Evolutionary conservation across 2,329 filamentous ascomycete species (phyloP).

Genomic region (Xenoacremonium recifei): DNA sequence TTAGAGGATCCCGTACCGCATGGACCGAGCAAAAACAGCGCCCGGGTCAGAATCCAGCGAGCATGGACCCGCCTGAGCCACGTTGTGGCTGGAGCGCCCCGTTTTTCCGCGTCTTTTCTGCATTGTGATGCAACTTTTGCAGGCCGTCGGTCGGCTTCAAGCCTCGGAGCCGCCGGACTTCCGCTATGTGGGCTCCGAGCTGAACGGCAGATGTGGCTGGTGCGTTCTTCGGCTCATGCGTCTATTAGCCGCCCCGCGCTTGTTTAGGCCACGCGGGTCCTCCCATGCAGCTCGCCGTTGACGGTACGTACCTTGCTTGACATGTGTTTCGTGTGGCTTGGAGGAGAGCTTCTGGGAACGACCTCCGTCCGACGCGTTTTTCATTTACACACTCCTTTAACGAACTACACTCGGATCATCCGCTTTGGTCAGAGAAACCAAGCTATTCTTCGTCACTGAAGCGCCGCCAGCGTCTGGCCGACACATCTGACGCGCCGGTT

Average conservation of each 20-base stretch:
- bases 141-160: constrained; percentile 23
- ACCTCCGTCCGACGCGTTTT: background rate
- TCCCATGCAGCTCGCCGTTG: background rate
- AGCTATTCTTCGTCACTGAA: too few species aligned
- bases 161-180: constrained; percentile 31
- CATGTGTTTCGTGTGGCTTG: background rate
- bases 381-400: background rate
- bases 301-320: background rate
- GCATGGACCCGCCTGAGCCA: constrained; percentile 10
- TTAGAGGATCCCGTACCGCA: background rate
- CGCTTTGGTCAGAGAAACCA: too few species aligned
- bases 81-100: constrained; percentile 18
- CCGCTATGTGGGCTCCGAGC: constrained; percentile 17
- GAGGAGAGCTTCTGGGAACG: background rate
- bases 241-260: background rate
- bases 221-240: background rate
- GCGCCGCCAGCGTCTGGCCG: too few species aligned
- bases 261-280: background rate
- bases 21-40: constrained; percentile 1
- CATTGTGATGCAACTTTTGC: constrained; percentile 2
- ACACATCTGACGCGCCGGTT: too few species aligned
- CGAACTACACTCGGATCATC: too few species aligned
- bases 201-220: background rate
- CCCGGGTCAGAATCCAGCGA: constrained; percentile 20
- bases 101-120: constrained; percentile 27